Evolutionary conservation across 257 asterid genomes (phyloP), one percentile per base, ranked within the genome.

Genomic region (Lavandula angustifolia): DNA sequence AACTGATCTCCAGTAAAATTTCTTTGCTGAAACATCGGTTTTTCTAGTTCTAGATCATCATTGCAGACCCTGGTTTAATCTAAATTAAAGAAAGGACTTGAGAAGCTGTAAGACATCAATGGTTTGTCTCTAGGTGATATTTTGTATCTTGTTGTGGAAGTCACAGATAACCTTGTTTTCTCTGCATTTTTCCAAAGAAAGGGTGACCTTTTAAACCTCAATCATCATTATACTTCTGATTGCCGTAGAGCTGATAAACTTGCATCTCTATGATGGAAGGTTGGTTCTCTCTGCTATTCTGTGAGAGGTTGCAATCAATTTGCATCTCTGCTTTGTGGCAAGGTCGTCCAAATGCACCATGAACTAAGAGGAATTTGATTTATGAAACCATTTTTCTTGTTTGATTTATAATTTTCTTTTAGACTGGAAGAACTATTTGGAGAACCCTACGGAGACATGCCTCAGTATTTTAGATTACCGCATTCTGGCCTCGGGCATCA

Each of bases 241-340:
- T 9, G 63, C 4, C 7, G 16, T 41, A 60, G 41, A 43, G 44
- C 5, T 11, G 14, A 27, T 18, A 67, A 67, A 16, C 50, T 52
- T 16, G 68, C 38, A 32, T 33, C 42, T 13, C 71, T 32, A 1
- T 1, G 47, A 64, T 29, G 29, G 14, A 60, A 40, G 61, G 54
- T 48, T 29, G 47, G 55, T 60, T 33, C 33, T 13, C 12, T 53
- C 12, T 53, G 44, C n/a, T 53, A 8, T 53, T 34, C 40, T 57
- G n/a, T 13, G 54, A 47, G 52, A 54, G 41, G 49, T 17, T 57
- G 16, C 6, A 32, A 29, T n/a, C 16, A 53, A 5, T 34, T 43
- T 53, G 60, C 40, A 34, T 31, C 64, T 14, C 43, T 3, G 18
- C 62, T 41, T 11, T n/a, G 38, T 54, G 32, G 44, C 59, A 66